These are phyloP conservation scores for Plasmodium relictum DNA, from an alignment of 169 alveolate genomes.

Conservation along the genomic window DNA sequence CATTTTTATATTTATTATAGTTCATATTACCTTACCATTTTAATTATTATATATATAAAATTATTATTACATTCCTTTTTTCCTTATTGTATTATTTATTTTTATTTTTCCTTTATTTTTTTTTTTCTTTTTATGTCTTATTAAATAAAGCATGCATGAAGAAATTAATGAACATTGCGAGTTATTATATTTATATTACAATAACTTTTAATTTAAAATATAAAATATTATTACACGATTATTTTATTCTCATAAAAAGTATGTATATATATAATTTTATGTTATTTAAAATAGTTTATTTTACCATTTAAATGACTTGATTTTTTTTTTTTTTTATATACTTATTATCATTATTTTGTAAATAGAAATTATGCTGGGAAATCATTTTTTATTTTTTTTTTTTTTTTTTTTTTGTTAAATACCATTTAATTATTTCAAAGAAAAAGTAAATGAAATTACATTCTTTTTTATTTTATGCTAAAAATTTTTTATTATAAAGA, in stretches of 20 bases:
- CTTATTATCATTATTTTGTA: too few relatives aligned
- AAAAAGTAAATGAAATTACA: too few relatives aligned
- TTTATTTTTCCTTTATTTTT: background rate
- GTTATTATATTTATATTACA: background rate
- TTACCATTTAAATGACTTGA: background rate
- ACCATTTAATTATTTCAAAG: too few relatives aligned
- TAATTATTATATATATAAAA: background rate
- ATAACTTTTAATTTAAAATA: background rate
- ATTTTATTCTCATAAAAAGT: background rate
- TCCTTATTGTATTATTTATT: background rate
- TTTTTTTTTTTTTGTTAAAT: too few relatives aligned
- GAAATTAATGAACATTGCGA: background rate
- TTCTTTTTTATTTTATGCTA: too few relatives aligned
- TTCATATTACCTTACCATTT: too few relatives aligned
- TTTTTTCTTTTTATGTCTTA: background rate
- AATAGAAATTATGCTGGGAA: too few relatives aligned
- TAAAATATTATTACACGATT: background rate
- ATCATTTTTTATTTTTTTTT: too few relatives aligned
- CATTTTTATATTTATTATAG: too few relatives aligned
- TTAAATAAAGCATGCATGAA: conserved; percentile 8
- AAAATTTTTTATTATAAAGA: too few relatives aligned
- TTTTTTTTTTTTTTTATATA: too few relatives aligned
- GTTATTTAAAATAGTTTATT: background rate
- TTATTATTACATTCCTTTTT: background rate
- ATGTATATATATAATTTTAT: background rate